Conservation (phyloP, 768 basidiomycete genomes). For the Mycena venus region DNA sequence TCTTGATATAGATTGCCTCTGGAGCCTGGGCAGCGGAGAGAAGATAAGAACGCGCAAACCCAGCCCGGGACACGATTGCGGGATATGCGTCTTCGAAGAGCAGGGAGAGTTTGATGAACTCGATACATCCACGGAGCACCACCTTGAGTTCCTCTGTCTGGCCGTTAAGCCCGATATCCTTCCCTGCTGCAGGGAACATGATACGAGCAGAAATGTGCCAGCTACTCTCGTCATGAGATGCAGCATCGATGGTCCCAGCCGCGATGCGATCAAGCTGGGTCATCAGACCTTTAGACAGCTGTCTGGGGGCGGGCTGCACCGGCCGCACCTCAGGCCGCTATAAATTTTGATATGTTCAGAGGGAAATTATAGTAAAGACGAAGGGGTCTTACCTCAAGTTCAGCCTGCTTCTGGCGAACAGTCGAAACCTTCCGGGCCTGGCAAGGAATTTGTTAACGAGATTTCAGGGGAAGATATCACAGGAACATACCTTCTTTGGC, state of each 20-base stretch:
- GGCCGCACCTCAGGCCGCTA: conserved; percentile 3
- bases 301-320: not conserved
- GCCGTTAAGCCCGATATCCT: not conserved
- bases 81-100: conserved; percentile 5
- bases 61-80: not conserved
- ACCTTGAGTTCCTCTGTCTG: not conserved
- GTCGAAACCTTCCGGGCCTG: no score
- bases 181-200: conserved; percentile 6
- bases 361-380: no score
- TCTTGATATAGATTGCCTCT: not conserved
- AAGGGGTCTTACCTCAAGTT: not conserved
- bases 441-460: no score
- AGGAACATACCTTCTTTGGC: no score
- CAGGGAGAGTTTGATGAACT: conserved; percentile 6
- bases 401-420: not conserved
- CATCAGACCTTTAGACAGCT: not conserved
- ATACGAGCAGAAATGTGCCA: no score
- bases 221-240: no score
- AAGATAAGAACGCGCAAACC: no score
- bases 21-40: not conserved
- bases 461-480: no score
- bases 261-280: conserved; percentile 9
- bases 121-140: not conserved
- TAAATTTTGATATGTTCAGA: no score
- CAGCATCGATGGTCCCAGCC: not conserved